Evolutionary conservation across 345 rosid species (phyloP).

Genomic region (Anastatica hierochuntica): DNA sequence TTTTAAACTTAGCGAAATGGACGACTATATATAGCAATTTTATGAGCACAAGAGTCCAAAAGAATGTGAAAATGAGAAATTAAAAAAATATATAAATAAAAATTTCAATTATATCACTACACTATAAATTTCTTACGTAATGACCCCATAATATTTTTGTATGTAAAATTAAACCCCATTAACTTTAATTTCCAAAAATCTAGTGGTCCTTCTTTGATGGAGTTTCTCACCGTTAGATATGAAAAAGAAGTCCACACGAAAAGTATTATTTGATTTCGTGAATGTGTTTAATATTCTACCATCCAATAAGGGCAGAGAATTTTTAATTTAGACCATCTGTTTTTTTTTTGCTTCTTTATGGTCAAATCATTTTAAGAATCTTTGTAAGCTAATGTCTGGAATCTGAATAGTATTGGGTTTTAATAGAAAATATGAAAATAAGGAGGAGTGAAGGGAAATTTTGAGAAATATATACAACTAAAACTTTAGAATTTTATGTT

Average conservation of each 20-base stretch:
- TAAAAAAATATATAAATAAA: not conserved
- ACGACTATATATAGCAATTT: conserved; percentile 20
- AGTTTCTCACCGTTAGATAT: conserved; percentile 3
- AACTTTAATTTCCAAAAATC: not conserved
- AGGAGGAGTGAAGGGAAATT: conserved; percentile 1
- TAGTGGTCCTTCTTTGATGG: conserved; percentile 9
- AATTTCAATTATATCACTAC: not conserved
- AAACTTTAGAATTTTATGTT: not conserved
- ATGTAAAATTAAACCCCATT: not conserved
- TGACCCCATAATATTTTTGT: not conserved
- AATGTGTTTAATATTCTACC: conserved; percentile 19
- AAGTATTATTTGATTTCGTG: conserved; percentile 14
- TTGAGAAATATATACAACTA: not conserved
- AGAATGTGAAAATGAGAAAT: not conserved
- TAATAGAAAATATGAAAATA: not conserved
- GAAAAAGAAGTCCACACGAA: conserved; percentile 11
- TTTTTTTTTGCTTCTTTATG: conserved; percentile 9
- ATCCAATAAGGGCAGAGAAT: conserved; percentile 16
- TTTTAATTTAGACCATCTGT: conserved; percentile 21
- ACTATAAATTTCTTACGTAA: not conserved
- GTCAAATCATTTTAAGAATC: conserved; percentile 19
- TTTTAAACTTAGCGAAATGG: not conserved
- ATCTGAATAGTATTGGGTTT: not conserved
- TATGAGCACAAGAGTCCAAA: not conserved
- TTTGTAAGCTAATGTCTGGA: not conserved